Conservation (phyloP, 176 grass and related monocot genomes). For the Avena atlantica region DNA sequence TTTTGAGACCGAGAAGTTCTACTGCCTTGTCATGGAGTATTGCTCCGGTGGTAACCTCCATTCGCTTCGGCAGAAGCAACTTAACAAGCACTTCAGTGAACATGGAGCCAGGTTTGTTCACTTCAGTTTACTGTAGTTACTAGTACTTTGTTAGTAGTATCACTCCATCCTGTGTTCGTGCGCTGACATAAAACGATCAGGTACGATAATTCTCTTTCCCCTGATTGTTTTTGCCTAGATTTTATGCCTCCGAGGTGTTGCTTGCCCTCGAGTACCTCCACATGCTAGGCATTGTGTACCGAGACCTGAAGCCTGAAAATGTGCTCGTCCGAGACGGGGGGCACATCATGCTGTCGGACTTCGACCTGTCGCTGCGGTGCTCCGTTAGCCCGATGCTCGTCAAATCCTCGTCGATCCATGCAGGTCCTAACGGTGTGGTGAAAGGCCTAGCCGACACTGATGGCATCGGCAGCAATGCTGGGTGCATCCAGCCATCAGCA, state of each 20-base stretch:
- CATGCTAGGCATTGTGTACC: slow-evolving; percentile 66
- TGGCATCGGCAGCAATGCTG: slow-evolving; percentile 17
- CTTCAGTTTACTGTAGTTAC: background rate
- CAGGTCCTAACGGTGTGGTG: slow-evolving; percentile 46
- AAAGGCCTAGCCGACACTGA: slow-evolving; percentile 34
- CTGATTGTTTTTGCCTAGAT: slow-evolving; percentile 37
- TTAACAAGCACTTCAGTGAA: slow-evolving; percentile 55
- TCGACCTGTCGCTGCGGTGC: slow-evolving; percentile 68
- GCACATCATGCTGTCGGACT: slow-evolving; percentile 77
- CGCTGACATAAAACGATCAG: background rate
- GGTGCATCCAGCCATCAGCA: slow-evolving; percentile 60
- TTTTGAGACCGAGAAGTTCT: slow-evolving; percentile 78
- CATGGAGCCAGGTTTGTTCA: slow-evolving; percentile 58
- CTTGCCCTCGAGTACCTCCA: slow-evolving; percentile 69
- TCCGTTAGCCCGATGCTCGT: slow-evolving; percentile 65
- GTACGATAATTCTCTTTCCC: background rate
- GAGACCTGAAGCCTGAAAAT: slow-evolving; percentile 72
- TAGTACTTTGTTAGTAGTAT: background rate
- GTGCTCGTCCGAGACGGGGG: slow-evolving; percentile 60
- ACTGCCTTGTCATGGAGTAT: slow-evolving; percentile 78
- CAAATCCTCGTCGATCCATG: slow-evolving; percentile 57
- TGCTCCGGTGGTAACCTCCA: slow-evolving; percentile 75
- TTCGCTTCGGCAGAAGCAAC: slow-evolving; percentile 70
- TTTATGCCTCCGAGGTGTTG: slow-evolving; percentile 53
- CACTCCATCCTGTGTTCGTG: background rate